Evolutionary conservation across 495 filamentous ascomycete species (phyloP), one percentile per base, ranked within the genome.

Genomic region (Talaromyces thailandensis): DNA sequence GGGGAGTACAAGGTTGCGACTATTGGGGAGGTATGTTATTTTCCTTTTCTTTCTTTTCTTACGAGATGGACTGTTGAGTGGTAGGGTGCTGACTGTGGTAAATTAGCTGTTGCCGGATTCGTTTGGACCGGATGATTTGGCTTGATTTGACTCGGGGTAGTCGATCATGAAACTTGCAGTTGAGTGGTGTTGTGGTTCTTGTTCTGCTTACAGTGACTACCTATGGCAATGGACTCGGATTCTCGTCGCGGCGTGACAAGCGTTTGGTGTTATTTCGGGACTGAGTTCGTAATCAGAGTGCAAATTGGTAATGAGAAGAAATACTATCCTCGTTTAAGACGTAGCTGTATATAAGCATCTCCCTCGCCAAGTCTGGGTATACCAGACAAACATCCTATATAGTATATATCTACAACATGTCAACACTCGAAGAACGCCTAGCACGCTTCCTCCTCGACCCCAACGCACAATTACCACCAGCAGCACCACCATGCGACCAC

Each of bases 71-170:
- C 18, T 40, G 25, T 45, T 29, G 56, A 55, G n/a, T 69, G 51
- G 62, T 75, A 2, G 66, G 68, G n/a, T 48, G 7, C n/a, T 48
- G 43, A 48, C 43, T 48, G 53, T 65, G 32, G 37, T 66, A n/a
- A n/a, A n/a, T n/a, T n/a, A 89, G 87, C 69, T 92, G 53, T 78
- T 92, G 14, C 88, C 88, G 32, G 73, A 88, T 63, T 90, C 88
- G 0, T 92, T 92, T 70, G 88, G 89, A 0, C 88, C 89, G 0
- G 81, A 85, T 45, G 75, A 81, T 56, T 69, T 86, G 37, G 18
- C 55, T 23, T 57, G 37, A 48, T 29, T 52, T 55, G 43, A 48
- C 16, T 45, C 14, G 21, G 35, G 16, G 35, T 40, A 48, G 8
- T 48, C 5, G n/a, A n/a, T 21, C 16, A 21, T 6, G 40, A 16